Conservation (phyloP, 805 yeast species). For the Kurtzmaniella cleridarum region DNA sequence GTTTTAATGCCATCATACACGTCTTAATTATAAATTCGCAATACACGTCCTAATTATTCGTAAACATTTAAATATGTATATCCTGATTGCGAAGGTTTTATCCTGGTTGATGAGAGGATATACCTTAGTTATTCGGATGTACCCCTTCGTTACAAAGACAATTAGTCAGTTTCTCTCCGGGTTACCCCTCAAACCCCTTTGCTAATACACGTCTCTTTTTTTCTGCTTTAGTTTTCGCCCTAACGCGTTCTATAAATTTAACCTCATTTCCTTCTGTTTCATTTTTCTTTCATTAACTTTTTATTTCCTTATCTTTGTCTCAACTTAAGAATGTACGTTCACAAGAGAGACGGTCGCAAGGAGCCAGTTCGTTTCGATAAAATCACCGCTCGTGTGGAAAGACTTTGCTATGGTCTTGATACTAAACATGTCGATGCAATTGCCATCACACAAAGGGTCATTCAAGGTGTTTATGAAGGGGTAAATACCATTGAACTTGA, state of each 20-base stretch:
- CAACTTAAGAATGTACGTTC: constrained; percentile 60
- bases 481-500: constrained; percentile 82
- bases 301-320: neutral
- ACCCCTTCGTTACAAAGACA: neutral
- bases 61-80: constrained; percentile 1
- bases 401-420: constrained; percentile 92
- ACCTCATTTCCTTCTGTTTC: neutral
- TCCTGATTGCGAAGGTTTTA: constrained; percentile 1
- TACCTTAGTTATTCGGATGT: neutral
- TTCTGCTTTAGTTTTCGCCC: neutral
- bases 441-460: constrained; percentile 91
- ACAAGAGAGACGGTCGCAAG: constrained; percentile 88
- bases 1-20: neutral
- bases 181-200: neutral
- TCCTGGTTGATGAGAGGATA: neutral
- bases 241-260: constrained; percentile 1
- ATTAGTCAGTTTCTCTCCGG: neutral
- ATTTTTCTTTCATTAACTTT: constrained; percentile 2
- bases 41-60: neutral
- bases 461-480: constrained; percentile 94
- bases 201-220: neutral
- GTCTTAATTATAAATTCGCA: neutral
- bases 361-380: constrained; percentile 95
- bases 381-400: constrained; percentile 86
- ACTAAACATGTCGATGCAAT: constrained; percentile 90